Conservation (phyloP, 2,329 filamentous ascomycete genomes). For the Paecilomyces dactylethromorphus region DNA sequence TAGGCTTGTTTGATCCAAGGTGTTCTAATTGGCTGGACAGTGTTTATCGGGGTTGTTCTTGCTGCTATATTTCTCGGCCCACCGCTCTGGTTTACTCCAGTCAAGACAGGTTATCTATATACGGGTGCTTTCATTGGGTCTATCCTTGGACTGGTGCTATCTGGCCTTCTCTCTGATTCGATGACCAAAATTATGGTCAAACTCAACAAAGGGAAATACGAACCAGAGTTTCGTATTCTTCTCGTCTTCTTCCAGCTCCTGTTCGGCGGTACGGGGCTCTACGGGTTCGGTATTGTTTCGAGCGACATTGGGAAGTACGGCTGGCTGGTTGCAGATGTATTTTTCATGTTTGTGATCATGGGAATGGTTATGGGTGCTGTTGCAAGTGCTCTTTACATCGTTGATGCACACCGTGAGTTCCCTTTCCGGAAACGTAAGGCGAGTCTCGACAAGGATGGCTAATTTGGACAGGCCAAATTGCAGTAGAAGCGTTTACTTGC, state of each 20-base stretch:
- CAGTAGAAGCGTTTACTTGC: constrained; percentile 83
- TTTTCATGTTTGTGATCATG: constrained; percentile 76
- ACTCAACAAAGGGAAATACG: constrained; percentile 73
- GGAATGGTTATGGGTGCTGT: constrained; percentile 92
- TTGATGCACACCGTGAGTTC: constrained; percentile 78
- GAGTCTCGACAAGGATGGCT: constrained; percentile 3
- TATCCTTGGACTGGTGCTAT: constrained; percentile 67
- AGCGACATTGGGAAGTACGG: constrained; percentile 56
- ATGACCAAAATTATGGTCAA: constrained; percentile 64
- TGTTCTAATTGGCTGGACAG: constrained; percentile 88
- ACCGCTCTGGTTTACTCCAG: constrained; percentile 74
- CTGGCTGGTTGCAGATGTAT: constrained; percentile 70
- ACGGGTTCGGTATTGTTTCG: constrained; percentile 73
- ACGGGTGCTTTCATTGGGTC: constrained; percentile 80
- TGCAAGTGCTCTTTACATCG: constrained; percentile 77
- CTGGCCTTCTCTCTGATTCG: constrained; percentile 67
- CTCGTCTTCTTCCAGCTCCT: constrained; percentile 78
- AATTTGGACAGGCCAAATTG: constrained; percentile 57
- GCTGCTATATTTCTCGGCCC: constrained; percentile 76
- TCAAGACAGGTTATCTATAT: constrained; percentile 80
- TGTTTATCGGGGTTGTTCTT: constrained; percentile 80
- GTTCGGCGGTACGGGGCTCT: constrained; percentile 70
- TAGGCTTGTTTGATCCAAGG: constrained; percentile 70
- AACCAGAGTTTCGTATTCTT: constrained; percentile 83
- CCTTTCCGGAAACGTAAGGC: constrained; percentile 3